A percentile compares a stretch with the other conserved stretches of the same genome.
Conservation (phyloP, 1,284 basidiomycete genomes). For the Vanrija pseudolonga region DNA sequence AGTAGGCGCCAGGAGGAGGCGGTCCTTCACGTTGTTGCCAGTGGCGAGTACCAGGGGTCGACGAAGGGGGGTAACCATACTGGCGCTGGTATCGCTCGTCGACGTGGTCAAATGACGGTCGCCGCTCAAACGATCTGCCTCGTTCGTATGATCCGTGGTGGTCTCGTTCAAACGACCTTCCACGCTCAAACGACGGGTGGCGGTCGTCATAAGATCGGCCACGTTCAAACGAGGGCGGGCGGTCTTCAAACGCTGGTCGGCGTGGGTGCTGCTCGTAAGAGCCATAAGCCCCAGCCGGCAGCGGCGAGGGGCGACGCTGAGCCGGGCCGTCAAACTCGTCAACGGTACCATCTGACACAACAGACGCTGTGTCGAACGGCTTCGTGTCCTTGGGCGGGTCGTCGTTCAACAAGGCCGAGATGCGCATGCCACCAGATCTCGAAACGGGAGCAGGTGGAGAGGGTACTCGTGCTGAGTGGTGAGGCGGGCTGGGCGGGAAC, state of each 20-base stretch:
- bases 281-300: background rate
- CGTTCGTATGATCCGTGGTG: background rate
- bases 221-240: background rate
- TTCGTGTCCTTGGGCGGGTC: slow-evolving; percentile 23
- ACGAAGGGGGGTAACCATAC: too few relatives aligned
- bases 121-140: background rate
- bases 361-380: slow-evolving; percentile 26
- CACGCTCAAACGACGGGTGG: background rate
- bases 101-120: background rate
- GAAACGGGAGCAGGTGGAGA: slow-evolving; percentile 12
- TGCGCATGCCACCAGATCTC: slow-evolving; percentile 39
- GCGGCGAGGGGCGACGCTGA: slow-evolving; percentile 10
- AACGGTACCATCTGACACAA: slow-evolving; percentile 41
- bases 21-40: too few relatives aligned
- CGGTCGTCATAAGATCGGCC: background rate
- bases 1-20: background rate
- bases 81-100: slow-evolving; percentile 2
- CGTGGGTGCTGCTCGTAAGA: slow-evolving; percentile 4
- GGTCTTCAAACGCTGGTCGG: slow-evolving; percentile 4
- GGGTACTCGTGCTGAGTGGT: background rate
- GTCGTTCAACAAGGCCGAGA: slow-evolving; percentile 42
- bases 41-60: too few relatives aligned
- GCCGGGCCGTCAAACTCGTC: slow-evolving; percentile 25
- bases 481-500: slow-evolving; percentile 32
- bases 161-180: too few relatives aligned